Percentiles rank a stretch among this genome's conserved stretches.
Evolutionary conservation across 768 basidiomycete genomes (phyloP).

Genomic region (Trametes sanguinea): DNA sequence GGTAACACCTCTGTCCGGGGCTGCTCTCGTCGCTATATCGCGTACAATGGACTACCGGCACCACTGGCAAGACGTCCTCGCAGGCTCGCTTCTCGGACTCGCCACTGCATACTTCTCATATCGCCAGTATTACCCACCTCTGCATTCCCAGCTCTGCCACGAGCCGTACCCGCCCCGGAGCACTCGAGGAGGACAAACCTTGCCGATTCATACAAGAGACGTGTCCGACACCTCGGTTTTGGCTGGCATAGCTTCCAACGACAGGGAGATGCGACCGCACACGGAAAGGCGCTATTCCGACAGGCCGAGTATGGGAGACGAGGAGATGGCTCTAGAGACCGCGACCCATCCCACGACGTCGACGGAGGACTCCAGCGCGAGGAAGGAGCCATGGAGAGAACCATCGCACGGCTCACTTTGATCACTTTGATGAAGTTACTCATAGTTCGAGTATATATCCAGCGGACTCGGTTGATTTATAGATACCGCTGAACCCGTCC

Average conservation of each 20-base stretch:
- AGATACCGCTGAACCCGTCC: too few relatives aligned
- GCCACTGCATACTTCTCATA: slow-evolving; percentile 73
- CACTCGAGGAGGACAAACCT: slow-evolving; percentile 42
- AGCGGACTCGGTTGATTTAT: too few relatives aligned
- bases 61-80: slow-evolving; percentile 90
- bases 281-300: slow-evolving; percentile 10
- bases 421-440: neutral
- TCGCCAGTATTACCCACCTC: slow-evolving; percentile 81
- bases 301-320: slow-evolving; percentile 9
- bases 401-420: neutral
- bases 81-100: slow-evolving; percentile 76
- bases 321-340: neutral
- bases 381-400: slow-evolving; percentile 11
- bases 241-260: neutral
- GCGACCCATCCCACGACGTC: neutral
- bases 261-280: slow-evolving; percentile 5
- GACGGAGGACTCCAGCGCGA: neutral
- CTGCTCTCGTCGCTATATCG: slow-evolving; percentile 77
- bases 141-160: slow-evolving; percentile 63
- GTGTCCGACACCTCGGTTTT: slow-evolving; percentile 4
- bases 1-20: slow-evolving; percentile 73
- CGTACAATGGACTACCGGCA: slow-evolving; percentile 94
- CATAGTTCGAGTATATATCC: too few relatives aligned
- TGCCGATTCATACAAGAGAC: slow-evolving; percentile 41
- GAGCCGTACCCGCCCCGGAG: slow-evolving; percentile 74